phyloP scores from a whole-genome alignment of 1,139 yeast species.

The Taphrina betulina region DNA sequence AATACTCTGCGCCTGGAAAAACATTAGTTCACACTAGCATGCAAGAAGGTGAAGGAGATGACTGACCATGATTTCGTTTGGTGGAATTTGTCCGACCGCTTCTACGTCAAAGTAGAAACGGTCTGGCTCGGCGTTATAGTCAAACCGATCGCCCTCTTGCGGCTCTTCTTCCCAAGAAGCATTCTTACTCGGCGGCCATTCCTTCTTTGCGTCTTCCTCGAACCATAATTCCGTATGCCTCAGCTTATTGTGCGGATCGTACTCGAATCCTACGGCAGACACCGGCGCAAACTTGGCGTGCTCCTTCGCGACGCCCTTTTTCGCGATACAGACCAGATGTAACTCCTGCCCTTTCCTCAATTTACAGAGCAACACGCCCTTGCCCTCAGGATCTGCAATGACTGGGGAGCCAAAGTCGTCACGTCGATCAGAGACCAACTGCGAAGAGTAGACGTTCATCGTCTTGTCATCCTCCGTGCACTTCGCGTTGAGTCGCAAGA shows the following conservation, averaged over 20 bases:
- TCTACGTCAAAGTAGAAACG: slow-evolving; percentile 86
- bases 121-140: slow-evolving; percentile 76
- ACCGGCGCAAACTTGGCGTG: slow-evolving; percentile 99
- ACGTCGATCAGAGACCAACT: slow-evolving; percentile 52
- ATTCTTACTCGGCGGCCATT: slow-evolving; percentile 79
- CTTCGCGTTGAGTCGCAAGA: slow-evolving; percentile 76
- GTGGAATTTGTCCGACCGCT: slow-evolving; percentile 79
- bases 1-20: slow-evolving; percentile 56
- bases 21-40: too few relatives aligned
- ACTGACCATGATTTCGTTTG: slow-evolving; percentile 74
- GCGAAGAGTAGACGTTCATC: slow-evolving; percentile 86
- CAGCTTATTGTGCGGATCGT: slow-evolving; percentile 98
- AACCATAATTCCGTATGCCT: slow-evolving; percentile 96
- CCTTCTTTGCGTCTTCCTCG: slow-evolving; percentile 80
- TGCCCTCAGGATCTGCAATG: slow-evolving; percentile 68
- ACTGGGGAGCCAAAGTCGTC: slow-evolving; percentile 66
- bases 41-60: too few relatives aligned
- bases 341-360: slow-evolving; percentile 91
- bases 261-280: slow-evolving; percentile 95
- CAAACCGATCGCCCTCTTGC: slow-evolving; percentile 80
- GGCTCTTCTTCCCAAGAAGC: slow-evolving; percentile 83
- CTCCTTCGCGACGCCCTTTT: slow-evolving; percentile 93
- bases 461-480: slow-evolving; percentile 73
- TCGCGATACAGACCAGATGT: slow-evolving; percentile 85
- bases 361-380: slow-evolving; percentile 87